A percentile compares a stretch with the other conserved stretches of the same genome.
Evolutionary conservation across 306 rosid species (phyloP).

Genomic region (Rosa multiflora): DNA sequence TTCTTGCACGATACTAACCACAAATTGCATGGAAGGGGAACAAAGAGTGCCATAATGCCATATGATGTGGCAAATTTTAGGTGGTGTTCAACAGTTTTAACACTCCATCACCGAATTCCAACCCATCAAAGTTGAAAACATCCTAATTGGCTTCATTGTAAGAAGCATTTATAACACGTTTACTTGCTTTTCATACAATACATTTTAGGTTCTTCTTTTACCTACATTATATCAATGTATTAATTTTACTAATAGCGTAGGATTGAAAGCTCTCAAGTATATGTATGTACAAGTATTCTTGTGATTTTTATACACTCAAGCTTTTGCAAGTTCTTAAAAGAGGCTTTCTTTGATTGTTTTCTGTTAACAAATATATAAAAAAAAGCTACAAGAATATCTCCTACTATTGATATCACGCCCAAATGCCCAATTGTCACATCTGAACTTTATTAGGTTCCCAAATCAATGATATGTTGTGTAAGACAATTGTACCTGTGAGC

Average conservation of each 20-base stretch:
- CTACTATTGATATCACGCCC: background rate
- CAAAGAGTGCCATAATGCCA: background rate
- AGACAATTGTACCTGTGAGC: background rate
- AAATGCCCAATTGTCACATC: background rate
- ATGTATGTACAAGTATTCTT: background rate
- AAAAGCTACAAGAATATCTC: background rate
- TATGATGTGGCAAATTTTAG: slow-evolving; percentile 27
- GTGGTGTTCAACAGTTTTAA: slow-evolving; percentile 8
- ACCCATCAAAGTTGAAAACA: background rate
- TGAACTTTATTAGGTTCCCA: background rate
- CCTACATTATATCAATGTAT: too few species aligned
- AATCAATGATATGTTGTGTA: background rate
- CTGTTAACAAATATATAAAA: background rate
- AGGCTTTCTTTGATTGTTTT: background rate
- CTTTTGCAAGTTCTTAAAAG: background rate
- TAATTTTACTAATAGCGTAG: background rate
- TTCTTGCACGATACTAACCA: slow-evolving; percentile 12
- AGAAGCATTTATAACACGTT: background rate
- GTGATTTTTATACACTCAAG: background rate
- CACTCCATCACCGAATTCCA: slow-evolving; percentile 1
- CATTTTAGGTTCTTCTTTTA: background rate
- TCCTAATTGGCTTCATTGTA: background rate
- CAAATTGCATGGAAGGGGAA: slow-evolving; percentile 1
- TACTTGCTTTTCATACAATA: background rate
- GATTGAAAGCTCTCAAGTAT: background rate